phyloP scores from a whole-genome alignment of 2,329 filamentous ascomycete species.

The Rasamsonia emersonii region DNA sequence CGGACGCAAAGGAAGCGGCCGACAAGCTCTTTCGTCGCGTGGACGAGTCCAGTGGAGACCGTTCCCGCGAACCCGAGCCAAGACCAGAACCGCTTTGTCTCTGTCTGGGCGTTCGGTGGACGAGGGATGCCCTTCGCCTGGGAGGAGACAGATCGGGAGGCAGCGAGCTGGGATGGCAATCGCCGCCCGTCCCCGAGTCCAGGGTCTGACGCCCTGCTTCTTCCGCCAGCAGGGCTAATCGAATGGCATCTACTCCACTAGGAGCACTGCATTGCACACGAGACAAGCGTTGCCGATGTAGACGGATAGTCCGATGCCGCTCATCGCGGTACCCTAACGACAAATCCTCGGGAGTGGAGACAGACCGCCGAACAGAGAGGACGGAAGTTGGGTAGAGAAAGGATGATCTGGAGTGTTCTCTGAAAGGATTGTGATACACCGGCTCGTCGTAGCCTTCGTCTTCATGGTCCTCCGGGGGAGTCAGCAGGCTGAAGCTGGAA shows the following conservation, averaged over 20 bases:
- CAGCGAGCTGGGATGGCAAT: constrained; percentile 31
- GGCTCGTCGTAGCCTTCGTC: constrained; percentile 40
- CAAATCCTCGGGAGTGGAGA: constrained; percentile 9
- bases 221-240: constrained; percentile 26
- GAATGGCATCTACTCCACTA: constrained; percentile 27
- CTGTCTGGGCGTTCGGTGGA: constrained; percentile 17
- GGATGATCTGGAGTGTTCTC: constrained; percentile 18
- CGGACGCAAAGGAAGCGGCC: constrained; percentile 12
- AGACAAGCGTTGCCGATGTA: constrained; percentile 32
- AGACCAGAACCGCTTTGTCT: constrained; percentile 1
- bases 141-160: constrained; percentile 25
- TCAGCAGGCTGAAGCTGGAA: constrained; percentile 23
- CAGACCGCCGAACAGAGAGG: constrained; percentile 10
- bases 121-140: constrained; percentile 18
- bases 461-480: constrained; percentile 30
- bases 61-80: constrained; percentile 3
- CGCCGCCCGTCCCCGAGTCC: constrained; percentile 16
- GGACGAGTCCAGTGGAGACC: constrained; percentile 2
- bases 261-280: constrained; percentile 30
- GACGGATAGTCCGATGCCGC: constrained; percentile 19
- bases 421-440: no score
- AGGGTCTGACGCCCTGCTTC: constrained; percentile 7
- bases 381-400: constrained; percentile 22
- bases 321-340: constrained; percentile 6
- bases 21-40: constrained; percentile 8